These are phyloP conservation scores for Ophiostoma pallidulum DNA, from an alignment of 2,329 filamentous ascomycete species.

Conservation along the genomic window DNA sequence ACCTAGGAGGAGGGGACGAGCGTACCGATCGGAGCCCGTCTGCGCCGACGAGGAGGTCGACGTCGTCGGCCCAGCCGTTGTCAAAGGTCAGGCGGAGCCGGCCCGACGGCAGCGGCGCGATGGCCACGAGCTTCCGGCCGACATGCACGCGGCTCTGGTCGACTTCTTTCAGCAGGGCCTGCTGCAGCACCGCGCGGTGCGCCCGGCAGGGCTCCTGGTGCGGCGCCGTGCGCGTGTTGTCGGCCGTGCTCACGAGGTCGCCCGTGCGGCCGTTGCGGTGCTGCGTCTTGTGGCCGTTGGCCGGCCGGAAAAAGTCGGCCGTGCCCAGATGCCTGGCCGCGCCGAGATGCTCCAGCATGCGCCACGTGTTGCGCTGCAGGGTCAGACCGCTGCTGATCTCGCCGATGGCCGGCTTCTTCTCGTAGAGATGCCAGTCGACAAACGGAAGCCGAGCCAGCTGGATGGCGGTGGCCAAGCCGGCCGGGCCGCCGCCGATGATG, in stretches of 20 bases:
- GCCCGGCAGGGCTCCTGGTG: constrained; percentile 21
- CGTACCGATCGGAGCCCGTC: constrained; percentile 39
- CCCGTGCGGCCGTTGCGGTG: constrained; percentile 23
- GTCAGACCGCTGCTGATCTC: constrained; percentile 28
- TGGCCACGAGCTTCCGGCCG: constrained; percentile 31
- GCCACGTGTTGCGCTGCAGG: constrained; percentile 27
- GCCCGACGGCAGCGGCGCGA: constrained; percentile 31
- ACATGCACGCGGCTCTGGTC: constrained; percentile 33
- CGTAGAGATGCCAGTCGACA: constrained; percentile 26
- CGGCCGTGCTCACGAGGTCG: constrained; percentile 18
- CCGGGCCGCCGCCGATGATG: constrained; percentile 16
- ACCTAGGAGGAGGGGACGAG: too few relatives aligned
- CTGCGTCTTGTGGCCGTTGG: constrained; percentile 18
- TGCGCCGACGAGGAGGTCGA: constrained; percentile 41
- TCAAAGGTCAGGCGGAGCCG: constrained; percentile 34
- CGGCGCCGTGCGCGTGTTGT: constrained; percentile 15
- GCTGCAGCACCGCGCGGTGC: constrained; percentile 33
- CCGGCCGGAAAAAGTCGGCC: constrained; percentile 22
- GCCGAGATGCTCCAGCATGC: constrained; percentile 24
- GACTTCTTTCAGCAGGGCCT: constrained; percentile 36
- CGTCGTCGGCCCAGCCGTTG: constrained; percentile 31
- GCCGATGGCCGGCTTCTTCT: constrained; percentile 28
- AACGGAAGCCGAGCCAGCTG: constrained; percentile 22
- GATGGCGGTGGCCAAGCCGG: constrained; percentile 19
- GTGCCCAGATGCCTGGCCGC: constrained; percentile 22